Evolutionary conservation across 2,329 filamentous ascomycete genomes (phyloP).

Genomic region (Neofusicoccum ribis): DNA sequence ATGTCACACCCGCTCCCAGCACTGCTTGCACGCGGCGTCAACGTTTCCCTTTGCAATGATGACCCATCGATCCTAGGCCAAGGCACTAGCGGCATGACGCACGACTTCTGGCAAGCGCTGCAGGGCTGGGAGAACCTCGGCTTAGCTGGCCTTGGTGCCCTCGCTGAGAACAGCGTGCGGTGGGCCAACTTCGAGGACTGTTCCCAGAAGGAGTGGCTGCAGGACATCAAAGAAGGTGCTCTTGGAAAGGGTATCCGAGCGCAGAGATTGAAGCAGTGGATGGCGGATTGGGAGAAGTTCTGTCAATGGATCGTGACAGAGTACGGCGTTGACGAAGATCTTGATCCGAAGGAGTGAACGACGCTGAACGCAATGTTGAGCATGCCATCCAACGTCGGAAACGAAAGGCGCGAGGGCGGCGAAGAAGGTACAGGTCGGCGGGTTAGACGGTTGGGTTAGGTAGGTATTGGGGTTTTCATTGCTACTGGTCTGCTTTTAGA

Average conservation of each 20-base stretch:
- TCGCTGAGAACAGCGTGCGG: conserved; percentile 89
- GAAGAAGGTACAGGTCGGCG: not conserved
- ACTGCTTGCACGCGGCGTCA: conserved; percentile 78
- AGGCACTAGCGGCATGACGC: conserved; percentile 76
- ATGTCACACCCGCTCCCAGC: conserved; percentile 79
- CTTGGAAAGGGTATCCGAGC: conserved; percentile 72
- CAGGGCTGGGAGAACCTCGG: conserved; percentile 92
- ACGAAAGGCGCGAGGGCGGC: not conserved
- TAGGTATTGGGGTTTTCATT: not conserved
- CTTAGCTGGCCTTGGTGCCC: conserved; percentile 76
- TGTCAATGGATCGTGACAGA: conserved; percentile 87
- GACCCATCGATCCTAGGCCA: conserved; percentile 88
- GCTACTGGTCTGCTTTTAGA: not conserved
- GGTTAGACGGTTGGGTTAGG: not conserved
- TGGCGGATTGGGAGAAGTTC: conserved; percentile 80
- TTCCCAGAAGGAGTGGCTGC: conserved; percentile 66
- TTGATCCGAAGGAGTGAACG: conserved; percentile 43
- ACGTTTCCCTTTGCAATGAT: conserved; percentile 84
- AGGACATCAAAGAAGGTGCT: conserved; percentile 72
- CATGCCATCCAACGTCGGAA: not conserved
- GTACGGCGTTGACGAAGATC: conserved; percentile 57
- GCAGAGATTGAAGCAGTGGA: conserved; percentile 74
- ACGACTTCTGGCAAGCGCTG: conserved; percentile 92
- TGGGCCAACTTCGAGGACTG: conserved; percentile 90
- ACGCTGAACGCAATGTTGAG: conserved; percentile 20